Percentiles rank a stretch among this genome's conserved stretches.
Evolutionary conservation across 2,329 filamentous ascomycete genomes (phyloP).

Genomic region (Berkeleyomyces basicola): DNA sequence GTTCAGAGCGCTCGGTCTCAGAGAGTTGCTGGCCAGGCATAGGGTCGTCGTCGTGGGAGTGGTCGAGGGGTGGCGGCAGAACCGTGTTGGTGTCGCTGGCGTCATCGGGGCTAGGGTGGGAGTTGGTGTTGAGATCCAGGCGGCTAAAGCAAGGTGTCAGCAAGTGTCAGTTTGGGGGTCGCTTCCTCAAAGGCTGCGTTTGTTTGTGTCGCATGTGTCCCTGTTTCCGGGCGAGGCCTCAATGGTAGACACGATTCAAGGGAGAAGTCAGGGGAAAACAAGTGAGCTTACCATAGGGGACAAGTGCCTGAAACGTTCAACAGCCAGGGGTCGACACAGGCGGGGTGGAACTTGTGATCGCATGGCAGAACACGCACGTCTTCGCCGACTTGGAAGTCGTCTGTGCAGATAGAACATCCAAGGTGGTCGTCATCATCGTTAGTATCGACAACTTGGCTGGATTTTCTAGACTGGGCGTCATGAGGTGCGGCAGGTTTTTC

Average conservation of each 20-base stretch:
- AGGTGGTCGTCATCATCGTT: conserved; percentile 25
- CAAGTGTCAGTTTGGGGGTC: background rate
- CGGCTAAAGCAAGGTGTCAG: conserved; percentile 24
- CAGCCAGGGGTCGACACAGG: conserved; percentile 53
- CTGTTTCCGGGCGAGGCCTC: background rate
- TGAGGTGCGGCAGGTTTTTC: background rate
- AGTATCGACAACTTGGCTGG: background rate
- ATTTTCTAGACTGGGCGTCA: background rate
- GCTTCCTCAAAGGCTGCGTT: background rate
- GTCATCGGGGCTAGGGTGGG: conserved; percentile 14
- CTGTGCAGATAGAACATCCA: conserved; percentile 52
- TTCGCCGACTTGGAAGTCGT: conserved; percentile 49
- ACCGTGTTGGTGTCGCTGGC: background rate
- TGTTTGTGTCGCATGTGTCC: background rate
- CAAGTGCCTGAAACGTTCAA: conserved; percentile 54
- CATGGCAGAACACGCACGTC: conserved; percentile 53
- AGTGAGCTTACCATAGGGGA: conserved; percentile 44
- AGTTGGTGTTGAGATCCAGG: conserved; percentile 29
- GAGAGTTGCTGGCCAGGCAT: conserved; percentile 21
- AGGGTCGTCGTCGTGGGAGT: conserved; percentile 21
- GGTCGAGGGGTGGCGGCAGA: conserved; percentile 29
- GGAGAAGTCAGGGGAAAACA: background rate
- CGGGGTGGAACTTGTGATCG: conserved; percentile 50
- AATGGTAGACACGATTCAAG: background rate
- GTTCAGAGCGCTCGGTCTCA: conserved; percentile 12